Evolutionary conservation across 2,329 filamentous ascomycete species (phyloP), one percentile per base, ranked within the genome.

Genomic region (Neospermospora avenae): DNA sequence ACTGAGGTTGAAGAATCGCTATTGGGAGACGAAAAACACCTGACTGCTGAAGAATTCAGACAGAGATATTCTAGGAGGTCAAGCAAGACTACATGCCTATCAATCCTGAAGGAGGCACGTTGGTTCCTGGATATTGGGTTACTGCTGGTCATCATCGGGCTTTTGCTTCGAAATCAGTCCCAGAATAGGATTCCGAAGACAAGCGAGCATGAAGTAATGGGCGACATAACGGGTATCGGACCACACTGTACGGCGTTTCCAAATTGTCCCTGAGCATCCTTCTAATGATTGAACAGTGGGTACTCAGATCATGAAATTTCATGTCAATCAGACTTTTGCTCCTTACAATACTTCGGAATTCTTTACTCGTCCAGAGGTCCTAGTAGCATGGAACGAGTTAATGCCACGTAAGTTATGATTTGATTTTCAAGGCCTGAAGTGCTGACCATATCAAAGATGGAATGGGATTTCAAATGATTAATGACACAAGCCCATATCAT

Each of bases 1-100:
- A 78, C 76, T 57, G 76, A 77, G 63, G 75, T 77, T 22, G 72
- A 74, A 58, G 76, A 74, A 58, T 76, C 75, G 4, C 65, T 78
- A 53, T 75, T 77, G 68, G 74, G 73, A 55, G 74, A 74, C 25
- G 73, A 73, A 59, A 75, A 76, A 67, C 68, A 71, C 42, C 72
- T 72, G 69, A 67, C 71, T 34, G 65, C 70, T 41, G 65, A 70
- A 45, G 66, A 72, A 34, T 69, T 56, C 46, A 35, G 56, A 28
- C 34, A 69, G 60, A 60, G 63, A 49, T 67, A 52, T 49, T 62
- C 62, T 25, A 53, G n/a, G 39, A 64, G 61, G 51, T 67, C 67
- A 31, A 67, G 61, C 55, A 67, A 63, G 11, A 61, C 61, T 53
- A 64, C 59, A 55, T 58, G 72, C 22, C 45, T 67, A 28, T 59